phyloP scores from a whole-genome alignment of 2,329 filamentous ascomycete genomes.

The Calonectria henricotiae region DNA sequence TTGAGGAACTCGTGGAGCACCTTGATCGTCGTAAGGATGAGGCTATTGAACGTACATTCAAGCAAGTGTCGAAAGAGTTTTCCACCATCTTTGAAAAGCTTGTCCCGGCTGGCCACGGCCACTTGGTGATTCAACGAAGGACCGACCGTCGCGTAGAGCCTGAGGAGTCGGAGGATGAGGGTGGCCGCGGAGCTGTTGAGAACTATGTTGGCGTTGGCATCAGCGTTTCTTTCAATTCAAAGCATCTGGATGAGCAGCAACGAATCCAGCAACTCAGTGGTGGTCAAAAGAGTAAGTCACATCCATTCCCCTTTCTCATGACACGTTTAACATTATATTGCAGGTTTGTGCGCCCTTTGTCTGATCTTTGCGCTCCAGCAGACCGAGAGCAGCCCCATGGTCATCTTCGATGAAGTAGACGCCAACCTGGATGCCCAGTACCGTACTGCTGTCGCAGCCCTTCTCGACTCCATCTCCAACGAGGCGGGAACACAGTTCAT shows the following conservation, averaged over 20 bases:
- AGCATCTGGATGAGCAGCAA: slow-evolving; percentile 95
- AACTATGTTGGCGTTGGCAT: slow-evolving; percentile 98
- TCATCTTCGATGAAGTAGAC: slow-evolving; percentile 99
- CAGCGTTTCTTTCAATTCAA: slow-evolving; percentile 98
- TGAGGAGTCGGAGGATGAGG: slow-evolving; percentile 78
- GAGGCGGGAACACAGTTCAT: slow-evolving; percentile 87
- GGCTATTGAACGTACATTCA: slow-evolving; percentile 98
- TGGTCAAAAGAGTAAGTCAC: slow-evolving; percentile 92
- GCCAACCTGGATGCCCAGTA: slow-evolving; percentile 99
- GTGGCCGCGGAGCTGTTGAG: slow-evolving; percentile 83
- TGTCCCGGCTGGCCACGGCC: slow-evolving; percentile 92
- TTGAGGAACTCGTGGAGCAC: slow-evolving; percentile 92
- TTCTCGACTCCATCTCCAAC: slow-evolving; percentile 84
- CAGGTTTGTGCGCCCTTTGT: slow-evolving; percentile 94
- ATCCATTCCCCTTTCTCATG: background rate
- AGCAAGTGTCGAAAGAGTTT: slow-evolving; percentile 96
- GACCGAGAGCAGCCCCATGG: slow-evolving; percentile 97
- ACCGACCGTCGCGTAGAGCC: slow-evolving; percentile 78
- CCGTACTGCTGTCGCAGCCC: slow-evolving; percentile 92
- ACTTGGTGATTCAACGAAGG: slow-evolving; percentile 92
- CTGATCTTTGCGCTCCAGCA: slow-evolving; percentile 99
- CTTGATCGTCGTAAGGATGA: slow-evolving; percentile 97
- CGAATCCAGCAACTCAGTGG: slow-evolving; percentile 97
- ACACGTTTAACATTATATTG: slow-evolving; percentile 30
- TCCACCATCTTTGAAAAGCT: slow-evolving; percentile 94